Evolutionary conservation across 805 yeast species (phyloP), one percentile per base, ranked within the genome.

Genomic region (Wickerhamomyces tratensis): DNA sequence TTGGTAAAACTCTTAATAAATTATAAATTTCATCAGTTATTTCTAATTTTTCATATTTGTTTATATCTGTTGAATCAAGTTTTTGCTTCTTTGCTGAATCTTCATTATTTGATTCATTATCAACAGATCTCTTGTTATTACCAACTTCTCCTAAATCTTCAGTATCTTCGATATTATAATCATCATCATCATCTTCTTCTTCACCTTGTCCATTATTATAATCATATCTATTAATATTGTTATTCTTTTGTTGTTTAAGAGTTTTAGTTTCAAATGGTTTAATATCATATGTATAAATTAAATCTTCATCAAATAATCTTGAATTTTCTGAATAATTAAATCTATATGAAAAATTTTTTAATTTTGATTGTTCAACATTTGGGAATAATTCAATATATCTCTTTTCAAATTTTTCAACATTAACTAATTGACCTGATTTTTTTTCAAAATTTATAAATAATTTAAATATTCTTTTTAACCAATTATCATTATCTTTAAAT

Each of bases 341-440:
- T 15, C 70, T 56, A 40, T 63, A 63, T 4, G 69, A 65, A 47
- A 66, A 65, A 8, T 59, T 44, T 31, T 56, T 52, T 33, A 67
- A 53, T 37, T 54, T 45, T 14, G 58, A 52, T n/a, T 74, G 81
- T 6, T 76, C 73, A 31, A 6, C 5, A 31, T 31, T 31, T 0
- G 89, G 85, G 58, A 86, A 88, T 33, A 71, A 61, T 46, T 76
- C 79, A 31, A 71, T 64, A 59, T 72, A 88, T 47, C 94, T 72
- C 43, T 67, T 69, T 47, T 85, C 88, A 38, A 91, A 69, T 40
- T 76, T 70, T 39, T 72, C 65, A 6, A 88, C 78, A 12, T 85
- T 82, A 38, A 75, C 72, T 25, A 85, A 61, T 49, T 82, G 88
- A 33, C 91, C 86, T 55, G 74, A 79, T 42, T 72, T 72, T 2